Conservation (phyloP, 306 rosid species). For the Lotus japonicus region DNA sequence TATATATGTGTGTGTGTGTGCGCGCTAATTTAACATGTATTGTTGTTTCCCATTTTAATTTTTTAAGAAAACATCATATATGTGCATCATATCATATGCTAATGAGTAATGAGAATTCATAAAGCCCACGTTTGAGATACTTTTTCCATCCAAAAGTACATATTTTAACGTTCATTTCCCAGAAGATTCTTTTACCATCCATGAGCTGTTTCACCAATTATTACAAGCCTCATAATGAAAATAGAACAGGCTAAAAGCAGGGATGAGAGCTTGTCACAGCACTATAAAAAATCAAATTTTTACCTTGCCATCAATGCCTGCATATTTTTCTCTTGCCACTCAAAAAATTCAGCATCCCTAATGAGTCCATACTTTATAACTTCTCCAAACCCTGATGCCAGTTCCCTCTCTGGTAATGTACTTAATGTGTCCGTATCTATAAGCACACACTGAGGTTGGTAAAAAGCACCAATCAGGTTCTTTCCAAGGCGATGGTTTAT, state of each 20-base stretch:
- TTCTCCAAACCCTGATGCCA: slow-evolving; percentile 95
- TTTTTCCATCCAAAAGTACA: slow-evolving; percentile 1
- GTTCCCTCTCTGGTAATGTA: slow-evolving; percentile 80
- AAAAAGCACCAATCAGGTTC: slow-evolving; percentile 92
- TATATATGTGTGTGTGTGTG: neutral
- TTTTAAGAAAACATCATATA: neutral
- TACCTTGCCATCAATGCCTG: slow-evolving; percentile 73
- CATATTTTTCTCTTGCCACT: slow-evolving; percentile 95
- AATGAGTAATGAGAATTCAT: neutral
- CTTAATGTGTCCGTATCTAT: slow-evolving; percentile 78
- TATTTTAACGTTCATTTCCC: neutral
- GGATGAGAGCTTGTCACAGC: neutral
- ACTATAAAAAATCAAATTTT: neutral
- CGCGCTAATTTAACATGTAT: neutral
- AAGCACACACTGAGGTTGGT: slow-evolving; percentile 92
- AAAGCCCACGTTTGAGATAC: neutral
- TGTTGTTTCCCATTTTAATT: neutral
- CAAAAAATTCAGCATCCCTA: slow-evolving; percentile 83
- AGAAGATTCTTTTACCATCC: slow-evolving; percentile 11
- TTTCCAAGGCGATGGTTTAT: slow-evolving; percentile 92
- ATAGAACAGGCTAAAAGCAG: neutral
- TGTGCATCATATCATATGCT: neutral
- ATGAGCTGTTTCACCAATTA: neutral
- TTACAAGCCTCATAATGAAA: slow-evolving; percentile 8
- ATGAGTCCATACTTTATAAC: slow-evolving; percentile 89